Percentiles rank a stretch among this genome's conserved stretches.
Evolutionary conservation across 75 land plant species (phyloP).

Genomic region (Pinus albicaulis): DNA sequence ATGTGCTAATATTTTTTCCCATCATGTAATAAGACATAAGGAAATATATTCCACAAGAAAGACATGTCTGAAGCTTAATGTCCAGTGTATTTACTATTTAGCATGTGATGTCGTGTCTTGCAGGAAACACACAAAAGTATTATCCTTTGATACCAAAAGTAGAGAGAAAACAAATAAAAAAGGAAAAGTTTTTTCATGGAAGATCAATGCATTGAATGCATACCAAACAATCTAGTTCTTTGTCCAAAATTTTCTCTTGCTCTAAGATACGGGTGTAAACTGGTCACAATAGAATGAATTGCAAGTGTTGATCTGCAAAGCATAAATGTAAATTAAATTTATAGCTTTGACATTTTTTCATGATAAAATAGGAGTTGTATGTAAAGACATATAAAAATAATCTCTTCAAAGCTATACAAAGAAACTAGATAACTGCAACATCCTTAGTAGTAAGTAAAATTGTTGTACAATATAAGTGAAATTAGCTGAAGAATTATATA

Average conservation of each 20-base stretch:
- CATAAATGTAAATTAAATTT: not conserved
- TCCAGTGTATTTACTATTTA: not conserved
- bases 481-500: too few species aligned
- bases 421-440: too few species aligned
- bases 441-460: too few species aligned
- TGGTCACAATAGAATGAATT: slow-evolving; percentile 86
- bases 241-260: slow-evolving; percentile 88
- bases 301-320: slow-evolving; percentile 82
- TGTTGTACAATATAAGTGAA: too few species aligned
- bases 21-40: not conserved
- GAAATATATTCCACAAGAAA: not conserved
- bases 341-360: not conserved
- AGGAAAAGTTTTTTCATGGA: not conserved
- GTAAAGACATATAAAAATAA: too few species aligned
- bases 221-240: slow-evolving; percentile 97
- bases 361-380: not conserved
- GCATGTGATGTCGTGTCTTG: not conserved
- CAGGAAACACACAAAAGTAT: not conserved
- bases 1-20: not conserved
- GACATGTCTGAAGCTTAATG: not conserved
- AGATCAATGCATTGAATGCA: not conserved
- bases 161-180: not conserved
- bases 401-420: too few species aligned
- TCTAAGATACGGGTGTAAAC: slow-evolving; percentile 59
- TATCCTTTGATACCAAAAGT: not conserved